Conservation (phyloP, 805 yeast genomes). For the Kuraishia hungarica region DNA sequence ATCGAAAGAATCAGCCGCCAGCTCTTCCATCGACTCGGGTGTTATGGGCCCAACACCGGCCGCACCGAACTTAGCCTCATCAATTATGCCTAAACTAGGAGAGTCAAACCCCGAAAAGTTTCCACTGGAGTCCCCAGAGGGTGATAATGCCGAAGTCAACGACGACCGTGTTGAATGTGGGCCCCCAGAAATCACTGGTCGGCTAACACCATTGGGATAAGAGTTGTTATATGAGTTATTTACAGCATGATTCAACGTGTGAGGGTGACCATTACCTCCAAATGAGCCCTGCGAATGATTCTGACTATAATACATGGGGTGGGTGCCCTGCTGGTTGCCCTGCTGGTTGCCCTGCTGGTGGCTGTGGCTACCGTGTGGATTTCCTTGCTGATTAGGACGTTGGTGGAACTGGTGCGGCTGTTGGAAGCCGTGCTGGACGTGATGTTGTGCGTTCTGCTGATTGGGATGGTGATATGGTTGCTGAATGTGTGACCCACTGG, state of each 20-base stretch:
- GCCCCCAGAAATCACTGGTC: background rate
- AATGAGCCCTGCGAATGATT: background rate
- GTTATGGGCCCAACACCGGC: background rate
- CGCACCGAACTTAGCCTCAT: background rate
- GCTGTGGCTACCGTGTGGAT: no score
- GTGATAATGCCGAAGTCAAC: background rate
- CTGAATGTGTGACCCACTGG: background rate
- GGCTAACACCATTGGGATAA: background rate
- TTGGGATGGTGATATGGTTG: background rate
- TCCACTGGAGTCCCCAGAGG: slow-evolving; percentile 1
- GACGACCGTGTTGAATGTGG: background rate
- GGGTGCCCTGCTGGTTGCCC: background rate
- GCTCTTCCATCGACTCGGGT: slow-evolving; percentile 5
- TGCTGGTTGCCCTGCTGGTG: slow-evolving; percentile 3
- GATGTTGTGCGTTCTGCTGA: slow-evolving; percentile 1
- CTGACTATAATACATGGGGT: slow-evolving; percentile 4
- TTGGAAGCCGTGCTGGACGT: slow-evolving; percentile 1
- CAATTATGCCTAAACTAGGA: background rate
- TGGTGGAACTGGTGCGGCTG: slow-evolving; percentile 1
- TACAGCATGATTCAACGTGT: background rate
- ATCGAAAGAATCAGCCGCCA: background rate
- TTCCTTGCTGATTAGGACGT: slow-evolving; percentile 3
- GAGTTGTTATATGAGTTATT: background rate
- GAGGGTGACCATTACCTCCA: background rate
- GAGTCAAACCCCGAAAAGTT: background rate